Evolutionary conservation across 305 asterid genomes (phyloP).

Genomic region (Caryopteris hybrid): DNA sequence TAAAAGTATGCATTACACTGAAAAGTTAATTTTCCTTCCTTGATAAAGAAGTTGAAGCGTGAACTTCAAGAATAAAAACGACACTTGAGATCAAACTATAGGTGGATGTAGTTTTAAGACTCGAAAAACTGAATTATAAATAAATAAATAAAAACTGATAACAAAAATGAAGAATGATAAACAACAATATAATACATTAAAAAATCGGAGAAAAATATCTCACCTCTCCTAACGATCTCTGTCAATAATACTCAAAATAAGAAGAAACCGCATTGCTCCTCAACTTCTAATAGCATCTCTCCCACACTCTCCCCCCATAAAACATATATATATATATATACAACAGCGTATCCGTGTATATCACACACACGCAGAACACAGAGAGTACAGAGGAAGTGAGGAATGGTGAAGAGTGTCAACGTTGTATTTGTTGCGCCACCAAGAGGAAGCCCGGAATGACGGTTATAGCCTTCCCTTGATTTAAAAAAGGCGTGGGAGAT

Average conservation of each 20-base stretch:
- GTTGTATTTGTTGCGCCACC: conserved; percentile 18
- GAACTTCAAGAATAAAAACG: conserved; percentile 19
- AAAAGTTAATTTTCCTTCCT: neutral
- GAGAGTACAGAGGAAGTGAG: neutral
- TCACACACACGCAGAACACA: conserved; percentile 4
- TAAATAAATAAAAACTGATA: neutral
- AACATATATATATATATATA: neutral
- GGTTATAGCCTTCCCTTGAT: conserved; percentile 20
- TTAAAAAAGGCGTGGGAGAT: conserved; percentile 23
- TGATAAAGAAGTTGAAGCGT: conserved; percentile 15
- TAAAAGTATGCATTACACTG: conserved; percentile 4
- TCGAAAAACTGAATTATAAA: conserved; percentile 16
- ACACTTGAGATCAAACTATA: conserved; percentile 27
- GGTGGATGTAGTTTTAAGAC: conserved; percentile 31
- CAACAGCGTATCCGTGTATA: neutral
- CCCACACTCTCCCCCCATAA: neutral
- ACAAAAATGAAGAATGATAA: neutral
- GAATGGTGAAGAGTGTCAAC: conserved; percentile 20
- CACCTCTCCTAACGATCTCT: conserved; percentile 28
- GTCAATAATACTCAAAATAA: conserved; percentile 3
- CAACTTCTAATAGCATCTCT: conserved; percentile 7
- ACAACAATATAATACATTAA: neutral
- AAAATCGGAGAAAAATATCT: conserved; percentile 4
- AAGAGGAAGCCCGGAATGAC: conserved; percentile 18
- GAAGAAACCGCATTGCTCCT: conserved; percentile 21